Evolutionary conservation across 306 rosid species (phyloP).

Genomic region (Parietaria judaica): DNA sequence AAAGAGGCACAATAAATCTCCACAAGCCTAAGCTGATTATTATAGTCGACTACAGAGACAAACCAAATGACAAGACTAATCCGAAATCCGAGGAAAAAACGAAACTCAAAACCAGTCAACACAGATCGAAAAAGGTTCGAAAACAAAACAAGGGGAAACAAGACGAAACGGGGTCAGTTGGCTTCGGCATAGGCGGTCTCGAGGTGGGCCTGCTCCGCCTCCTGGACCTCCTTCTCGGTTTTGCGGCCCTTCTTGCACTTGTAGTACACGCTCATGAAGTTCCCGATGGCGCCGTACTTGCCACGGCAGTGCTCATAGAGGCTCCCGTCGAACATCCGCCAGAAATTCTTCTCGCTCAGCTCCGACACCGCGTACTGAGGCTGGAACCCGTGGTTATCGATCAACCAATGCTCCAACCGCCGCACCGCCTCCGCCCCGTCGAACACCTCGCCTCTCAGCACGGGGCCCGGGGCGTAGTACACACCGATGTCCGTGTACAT

Average conservation of each 20-base stretch:
- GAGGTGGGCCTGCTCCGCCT: slow-evolving; percentile 82
- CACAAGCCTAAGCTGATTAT: no score
- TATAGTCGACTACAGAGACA: no score
- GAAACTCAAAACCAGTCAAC: no score
- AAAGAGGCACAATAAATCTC: no score
- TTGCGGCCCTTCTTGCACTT: slow-evolving; percentile 96
- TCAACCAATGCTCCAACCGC: slow-evolving; percentile 70
- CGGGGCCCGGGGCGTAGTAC: slow-evolving; percentile 92
- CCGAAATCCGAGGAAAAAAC: no score
- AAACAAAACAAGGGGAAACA: no score
- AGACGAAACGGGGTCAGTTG: no score
- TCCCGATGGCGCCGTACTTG: slow-evolving; percentile 87
- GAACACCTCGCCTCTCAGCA: slow-evolving; percentile 85
- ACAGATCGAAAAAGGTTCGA: no score
- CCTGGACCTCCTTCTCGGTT: slow-evolving; percentile 95
- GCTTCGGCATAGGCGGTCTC: slow-evolving; percentile 75
- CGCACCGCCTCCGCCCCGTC: slow-evolving; percentile 82
- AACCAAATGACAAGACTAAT: no score
- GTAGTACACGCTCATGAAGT: slow-evolving; percentile 93
- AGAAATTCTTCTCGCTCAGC: slow-evolving; percentile 72
- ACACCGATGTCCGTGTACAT: slow-evolving; percentile 95
- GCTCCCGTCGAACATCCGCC: slow-evolving; percentile 90
- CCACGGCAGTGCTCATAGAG: slow-evolving; percentile 66
- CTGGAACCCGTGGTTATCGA: slow-evolving; percentile 85
- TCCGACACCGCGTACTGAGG: slow-evolving; percentile 95